A percentile compares a stretch with the other conserved stretches of the same genome.
Evolutionary conservation across 2,329 filamentous ascomycete genomes (phyloP).

Genomic region (Fusarium abutilonis): DNA sequence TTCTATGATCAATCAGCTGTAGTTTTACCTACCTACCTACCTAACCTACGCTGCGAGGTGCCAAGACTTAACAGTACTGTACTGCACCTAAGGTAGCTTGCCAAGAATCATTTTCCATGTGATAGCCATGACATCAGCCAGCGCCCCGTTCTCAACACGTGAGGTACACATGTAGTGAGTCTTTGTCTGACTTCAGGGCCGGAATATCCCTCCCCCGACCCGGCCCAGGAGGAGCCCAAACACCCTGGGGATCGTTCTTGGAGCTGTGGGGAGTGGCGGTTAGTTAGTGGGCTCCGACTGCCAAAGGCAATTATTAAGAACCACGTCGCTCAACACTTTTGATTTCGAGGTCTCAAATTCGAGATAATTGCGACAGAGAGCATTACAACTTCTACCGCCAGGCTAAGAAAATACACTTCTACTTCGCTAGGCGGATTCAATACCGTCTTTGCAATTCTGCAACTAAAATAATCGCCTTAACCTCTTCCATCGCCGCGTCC

Average conservation of each 20-base stretch:
- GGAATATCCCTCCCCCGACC: slow-evolving; percentile 29
- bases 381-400: background rate
- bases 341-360: slow-evolving; percentile 10
- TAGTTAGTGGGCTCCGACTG: slow-evolving; percentile 38
- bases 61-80: too few relatives aligned
- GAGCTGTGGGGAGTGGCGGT: slow-evolving; percentile 34
- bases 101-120: slow-evolving; percentile 35
- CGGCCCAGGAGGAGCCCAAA: background rate
- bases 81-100: background rate
- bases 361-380: slow-evolving; percentile 1
- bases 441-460: background rate
- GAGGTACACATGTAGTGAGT: slow-evolving; percentile 12
- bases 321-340: slow-evolving; percentile 44
- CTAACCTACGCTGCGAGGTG: too few relatives aligned
- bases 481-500: slow-evolving; percentile 1
- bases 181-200: background rate
- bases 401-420: background rate
- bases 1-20: background rate
- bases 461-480: background rate
- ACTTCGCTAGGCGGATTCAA: background rate
- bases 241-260: background rate
- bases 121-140: slow-evolving; percentile 41
- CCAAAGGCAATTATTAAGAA: slow-evolving; percentile 35
- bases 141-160: slow-evolving; percentile 28
- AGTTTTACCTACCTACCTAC: slow-evolving; percentile 1